phyloP scores from a whole-genome alignment of 2,329 filamentous ascomycete genomes.

The Thielaviopsis cerberus region DNA sequence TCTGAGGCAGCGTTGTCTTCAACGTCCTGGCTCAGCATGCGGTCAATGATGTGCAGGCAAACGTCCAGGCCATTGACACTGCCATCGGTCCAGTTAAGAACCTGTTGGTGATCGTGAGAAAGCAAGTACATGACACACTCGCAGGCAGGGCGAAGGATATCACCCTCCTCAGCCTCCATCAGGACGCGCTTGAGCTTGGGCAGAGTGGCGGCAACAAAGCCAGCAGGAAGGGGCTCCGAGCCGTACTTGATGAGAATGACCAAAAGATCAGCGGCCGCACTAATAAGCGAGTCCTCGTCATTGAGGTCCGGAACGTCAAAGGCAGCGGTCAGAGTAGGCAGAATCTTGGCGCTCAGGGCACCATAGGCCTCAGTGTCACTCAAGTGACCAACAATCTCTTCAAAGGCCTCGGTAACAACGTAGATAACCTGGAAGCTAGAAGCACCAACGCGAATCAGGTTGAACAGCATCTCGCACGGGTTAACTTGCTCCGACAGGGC shows the following conservation, averaged over 20 bases:
- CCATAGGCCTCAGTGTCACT: slow-evolving; percentile 52
- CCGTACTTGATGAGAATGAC: slow-evolving; percentile 66
- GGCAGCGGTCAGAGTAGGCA: slow-evolving; percentile 73
- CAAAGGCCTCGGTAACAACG: slow-evolving; percentile 76
- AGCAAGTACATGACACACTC: slow-evolving; percentile 79
- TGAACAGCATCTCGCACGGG: slow-evolving; percentile 70
- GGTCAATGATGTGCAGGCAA: slow-evolving; percentile 78
- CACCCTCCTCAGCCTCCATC: slow-evolving; percentile 68
- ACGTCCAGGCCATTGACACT: slow-evolving; percentile 75
- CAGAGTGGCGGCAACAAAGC: slow-evolving; percentile 68
- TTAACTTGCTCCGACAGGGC: slow-evolving; percentile 53
- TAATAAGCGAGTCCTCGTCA: slow-evolving; percentile 67
- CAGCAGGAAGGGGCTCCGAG: slow-evolving; percentile 65
- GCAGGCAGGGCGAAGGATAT: slow-evolving; percentile 71
- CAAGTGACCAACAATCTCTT: slow-evolving; percentile 60
- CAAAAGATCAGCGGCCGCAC: slow-evolving; percentile 70
- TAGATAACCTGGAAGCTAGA: slow-evolving; percentile 81
- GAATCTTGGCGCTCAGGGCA: slow-evolving; percentile 63
- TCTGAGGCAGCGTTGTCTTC: slow-evolving; percentile 91
- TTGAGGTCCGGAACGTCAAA: slow-evolving; percentile 78
- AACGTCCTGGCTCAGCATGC: slow-evolving; percentile 64
- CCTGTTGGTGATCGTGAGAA: slow-evolving; percentile 72
- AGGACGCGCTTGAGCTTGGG: slow-evolving; percentile 73
- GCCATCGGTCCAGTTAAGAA: slow-evolving; percentile 64
- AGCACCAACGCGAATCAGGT: slow-evolving; percentile 72